Evolutionary conservation across 2,329 filamentous ascomycete species (phyloP).

Genomic region (Ceratocystis eucalypticola): DNA sequence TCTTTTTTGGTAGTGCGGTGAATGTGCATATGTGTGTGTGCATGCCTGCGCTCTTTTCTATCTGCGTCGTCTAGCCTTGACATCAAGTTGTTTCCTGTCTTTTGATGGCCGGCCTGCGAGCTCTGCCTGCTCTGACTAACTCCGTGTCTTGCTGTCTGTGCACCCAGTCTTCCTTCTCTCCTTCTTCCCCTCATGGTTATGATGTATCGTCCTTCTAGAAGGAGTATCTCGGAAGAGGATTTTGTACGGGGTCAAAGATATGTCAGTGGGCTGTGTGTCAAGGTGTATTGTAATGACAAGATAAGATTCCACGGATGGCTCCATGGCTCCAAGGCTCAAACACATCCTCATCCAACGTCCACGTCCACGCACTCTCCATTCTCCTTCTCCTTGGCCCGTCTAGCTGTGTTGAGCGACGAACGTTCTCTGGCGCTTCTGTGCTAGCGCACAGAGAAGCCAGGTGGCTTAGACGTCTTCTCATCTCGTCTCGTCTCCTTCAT

Average conservation of each 20-base stretch:
- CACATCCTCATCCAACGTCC: neutral
- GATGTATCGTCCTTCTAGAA: slow-evolving; percentile 9
- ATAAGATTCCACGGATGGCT: neutral
- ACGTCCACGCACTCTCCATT: neutral
- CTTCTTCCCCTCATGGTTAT: neutral
- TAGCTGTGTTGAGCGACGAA: neutral
- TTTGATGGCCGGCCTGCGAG: neutral
- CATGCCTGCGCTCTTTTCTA: too few relatives aligned
- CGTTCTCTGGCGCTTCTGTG: too few relatives aligned
- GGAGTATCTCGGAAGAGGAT: slow-evolving; percentile 1
- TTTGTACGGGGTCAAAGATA: neutral
- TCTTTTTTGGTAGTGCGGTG: too few relatives aligned
- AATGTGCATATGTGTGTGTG: too few relatives aligned
- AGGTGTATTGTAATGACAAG: neutral
- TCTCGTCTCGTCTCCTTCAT: too few relatives aligned
- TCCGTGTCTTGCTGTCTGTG: neutral
- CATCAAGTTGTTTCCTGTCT: neutral
- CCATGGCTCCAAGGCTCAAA: neutral
- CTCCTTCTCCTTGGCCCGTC: neutral
- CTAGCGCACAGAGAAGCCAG: neutral
- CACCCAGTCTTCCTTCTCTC: neutral
- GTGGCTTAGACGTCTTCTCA: neutral
- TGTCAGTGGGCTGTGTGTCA: neutral
- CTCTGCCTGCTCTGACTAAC: neutral
- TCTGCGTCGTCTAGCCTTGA: too few relatives aligned